Conservation (phyloP, 192 early-diverging fungal species). For the Glomus cerebriforme region DNA sequence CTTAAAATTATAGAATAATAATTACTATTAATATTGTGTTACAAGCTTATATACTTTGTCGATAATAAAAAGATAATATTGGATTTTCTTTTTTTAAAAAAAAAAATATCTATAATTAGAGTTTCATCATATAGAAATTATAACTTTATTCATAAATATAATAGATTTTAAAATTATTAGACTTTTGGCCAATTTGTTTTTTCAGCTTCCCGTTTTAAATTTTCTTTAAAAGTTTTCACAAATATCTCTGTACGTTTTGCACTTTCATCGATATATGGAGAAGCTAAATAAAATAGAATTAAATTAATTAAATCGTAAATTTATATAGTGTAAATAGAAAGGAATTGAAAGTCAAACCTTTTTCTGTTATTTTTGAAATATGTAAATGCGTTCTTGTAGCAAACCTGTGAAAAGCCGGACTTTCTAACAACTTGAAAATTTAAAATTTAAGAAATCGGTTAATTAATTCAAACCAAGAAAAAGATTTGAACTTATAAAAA, state of each 20-base stretch:
- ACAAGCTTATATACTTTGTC: no score
- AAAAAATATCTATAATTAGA: no score
- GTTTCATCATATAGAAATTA: no score
- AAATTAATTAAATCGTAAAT: no score
- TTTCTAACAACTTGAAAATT: background rate
- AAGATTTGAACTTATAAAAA: no score
- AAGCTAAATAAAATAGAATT: background rate
- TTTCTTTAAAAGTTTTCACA: slow-evolving; percentile 10
- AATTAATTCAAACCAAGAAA: background rate
- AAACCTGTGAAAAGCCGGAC: slow-evolving; percentile 16
- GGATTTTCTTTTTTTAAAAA: no score
- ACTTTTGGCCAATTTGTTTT: slow-evolving; percentile 9
- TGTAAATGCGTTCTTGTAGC: slow-evolving; percentile 5
- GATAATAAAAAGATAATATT: no score
- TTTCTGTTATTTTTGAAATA: slow-evolving; percentile 6
- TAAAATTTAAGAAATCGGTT: background rate
- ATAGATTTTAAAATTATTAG: background rate
- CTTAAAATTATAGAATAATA: no score
- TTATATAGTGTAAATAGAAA: no score
- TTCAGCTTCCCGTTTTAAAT: slow-evolving; percentile 12
- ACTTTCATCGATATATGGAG: slow-evolving; percentile 12
- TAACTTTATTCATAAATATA: no score
- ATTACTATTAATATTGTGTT: no score
- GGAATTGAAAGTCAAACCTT: no score
- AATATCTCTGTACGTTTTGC: slow-evolving; percentile 16